Conservation (phyloP, 1,284 basidiomycete genomes). For the Macrocybe sp. region DNA sequence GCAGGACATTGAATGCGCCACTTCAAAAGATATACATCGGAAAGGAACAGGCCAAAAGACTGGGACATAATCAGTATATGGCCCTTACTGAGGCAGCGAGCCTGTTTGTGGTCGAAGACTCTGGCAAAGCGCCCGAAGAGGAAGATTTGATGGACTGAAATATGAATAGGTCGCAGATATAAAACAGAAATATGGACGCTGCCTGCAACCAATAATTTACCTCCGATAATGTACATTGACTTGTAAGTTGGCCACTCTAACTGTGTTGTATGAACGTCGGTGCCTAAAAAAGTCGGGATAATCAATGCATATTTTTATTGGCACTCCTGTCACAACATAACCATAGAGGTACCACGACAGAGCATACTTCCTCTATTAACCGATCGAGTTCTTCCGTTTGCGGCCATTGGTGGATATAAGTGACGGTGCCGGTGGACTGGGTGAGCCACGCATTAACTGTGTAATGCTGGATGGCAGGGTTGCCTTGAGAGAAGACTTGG, state of each 20-base stretch:
- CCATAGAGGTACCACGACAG: no score
- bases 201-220: background rate
- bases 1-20: conserved; percentile 22
- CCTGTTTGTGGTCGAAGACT: conserved; percentile 18
- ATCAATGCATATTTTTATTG: background rate
- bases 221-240: background rate
- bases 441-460: conserved; percentile 8
- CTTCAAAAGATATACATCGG: conserved; percentile 28
- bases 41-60: conserved; percentile 11
- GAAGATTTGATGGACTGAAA: conserved; percentile 19
- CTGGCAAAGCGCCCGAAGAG: conserved; percentile 33
- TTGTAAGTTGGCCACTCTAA: no score
- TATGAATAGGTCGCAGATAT: conserved; percentile 2
- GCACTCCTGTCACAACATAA: background rate
- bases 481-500: no score
- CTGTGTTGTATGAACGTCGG: no score
- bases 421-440: conserved; percentile 15
- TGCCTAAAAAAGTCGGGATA: background rate
- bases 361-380: conserved; percentile 11
- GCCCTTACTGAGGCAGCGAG: conserved; percentile 13
- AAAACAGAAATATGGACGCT: background rate
- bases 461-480: conserved; percentile 7
- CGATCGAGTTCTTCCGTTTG: conserved; percentile 36
- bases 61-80: conserved; percentile 13
- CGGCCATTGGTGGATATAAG: conserved; percentile 28